phyloP scores from a whole-genome alignment of 1,139 yeast species.

The Meyerozyma smithsonii region DNA sequence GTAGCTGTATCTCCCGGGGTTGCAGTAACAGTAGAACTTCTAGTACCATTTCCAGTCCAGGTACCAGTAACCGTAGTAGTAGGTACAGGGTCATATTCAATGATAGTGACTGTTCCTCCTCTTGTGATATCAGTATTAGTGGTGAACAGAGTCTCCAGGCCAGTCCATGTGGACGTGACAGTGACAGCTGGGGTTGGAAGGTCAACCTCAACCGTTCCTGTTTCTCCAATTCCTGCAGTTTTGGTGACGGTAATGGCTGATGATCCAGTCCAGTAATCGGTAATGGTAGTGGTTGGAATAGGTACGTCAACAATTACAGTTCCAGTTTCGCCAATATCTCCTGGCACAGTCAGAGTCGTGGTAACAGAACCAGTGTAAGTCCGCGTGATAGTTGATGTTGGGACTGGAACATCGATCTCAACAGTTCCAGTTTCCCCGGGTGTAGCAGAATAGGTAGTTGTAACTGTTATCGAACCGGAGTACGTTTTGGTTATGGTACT shows the following conservation, averaged over 20 bases:
- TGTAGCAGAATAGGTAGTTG: neutral
- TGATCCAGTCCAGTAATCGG: conserved; percentile 9
- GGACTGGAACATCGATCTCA: conserved; percentile 5
- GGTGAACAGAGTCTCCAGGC: neutral
- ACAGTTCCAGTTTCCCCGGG: conserved; percentile 2
- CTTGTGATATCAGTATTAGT: neutral
- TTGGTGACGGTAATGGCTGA: conserved; percentile 3
- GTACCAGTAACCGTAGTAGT: neutral
- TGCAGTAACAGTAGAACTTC: conserved; percentile 4
- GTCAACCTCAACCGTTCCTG: conserved; percentile 14
- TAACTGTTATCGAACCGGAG: neutral
- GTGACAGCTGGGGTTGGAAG: conserved; percentile 15
- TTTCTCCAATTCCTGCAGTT: conserved; percentile 6
- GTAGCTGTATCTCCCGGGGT: conserved; percentile 9
- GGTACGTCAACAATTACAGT: conserved; percentile 7
- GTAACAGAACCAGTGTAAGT: conserved; percentile 10
- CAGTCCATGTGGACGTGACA: conserved; percentile 1
- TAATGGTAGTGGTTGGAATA: conserved; percentile 8
- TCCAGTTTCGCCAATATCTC: conserved; percentile 3
- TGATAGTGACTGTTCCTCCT: conserved; percentile 3
- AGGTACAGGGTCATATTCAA: conserved; percentile 7
- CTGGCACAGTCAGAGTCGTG: conserved; percentile 3
- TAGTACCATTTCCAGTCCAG: conserved; percentile 3
- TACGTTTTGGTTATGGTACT: conserved; percentile 1
- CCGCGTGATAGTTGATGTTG: conserved; percentile 7